Base-by-base conservation (phyloP, 1,139 yeast species). In the Geotrichum macrosporum region DNA sequence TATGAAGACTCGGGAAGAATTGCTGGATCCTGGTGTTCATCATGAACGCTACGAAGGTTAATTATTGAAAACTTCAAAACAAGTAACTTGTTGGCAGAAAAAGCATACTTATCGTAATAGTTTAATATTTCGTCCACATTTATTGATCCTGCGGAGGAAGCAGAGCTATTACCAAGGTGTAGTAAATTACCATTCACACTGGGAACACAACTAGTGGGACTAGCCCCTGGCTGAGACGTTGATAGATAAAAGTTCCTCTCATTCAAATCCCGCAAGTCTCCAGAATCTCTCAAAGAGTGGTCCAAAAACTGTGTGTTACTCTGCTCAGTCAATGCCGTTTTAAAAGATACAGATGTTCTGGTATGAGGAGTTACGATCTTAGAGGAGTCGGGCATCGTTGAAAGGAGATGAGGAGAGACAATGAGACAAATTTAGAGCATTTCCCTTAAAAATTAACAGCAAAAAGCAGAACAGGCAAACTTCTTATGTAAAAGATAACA, bases 1-100 rank as follows among this genome's bases (percentile, higher is more conserved):
- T 77, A 81, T 2, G 87, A 31, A 9, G 37, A 20, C 33, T 41
- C 39, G 3, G 38, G 26, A 6, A 41, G 44, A 5, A 41, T 29
- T 10, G 41, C 31, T 27, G 41, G 41, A 15, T 37, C 34, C 8
- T 35, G 27, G 27, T 24, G 38, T 15, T 10, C 29, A 9, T 13
- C n/a, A 18, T 21, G 5, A 5, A 20, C 19, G n/a, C 37, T 36
- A 13, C 12, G 22, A 6, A 5, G n/a, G 24, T 10, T 37, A 18
- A 10, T 27, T 21, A 18, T 15, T 27, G 21, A 8, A 13, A 35
- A 12, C n/a, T 5, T 16, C n/a, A 12, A 19, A 22, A 13, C 18
- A 18, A 9, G 21, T 18, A 12, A 16, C 6, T 35, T 5, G n/a
- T 8, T 10, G 5, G 5, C 3, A 8, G 13, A 16, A 6, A 35